Evolutionary conservation across 1,139 yeast species (phyloP).

Genomic region (Protomyces lactucae-debilis): DNA sequence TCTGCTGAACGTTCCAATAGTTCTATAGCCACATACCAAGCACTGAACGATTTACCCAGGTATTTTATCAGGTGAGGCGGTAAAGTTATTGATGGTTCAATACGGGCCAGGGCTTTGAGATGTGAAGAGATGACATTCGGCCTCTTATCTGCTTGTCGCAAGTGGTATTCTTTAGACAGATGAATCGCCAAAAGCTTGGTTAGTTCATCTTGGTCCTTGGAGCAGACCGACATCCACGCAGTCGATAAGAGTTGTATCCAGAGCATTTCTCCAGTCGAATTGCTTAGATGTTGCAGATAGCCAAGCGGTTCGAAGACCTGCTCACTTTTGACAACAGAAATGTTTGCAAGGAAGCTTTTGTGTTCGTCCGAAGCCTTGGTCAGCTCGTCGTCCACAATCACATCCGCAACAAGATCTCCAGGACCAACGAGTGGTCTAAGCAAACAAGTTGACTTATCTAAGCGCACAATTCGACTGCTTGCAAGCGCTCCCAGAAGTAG

Average conservation of each 20-base stretch:
- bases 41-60: slow-evolving; percentile 76
- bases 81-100: slow-evolving; percentile 61
- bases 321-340: slow-evolving; percentile 51
- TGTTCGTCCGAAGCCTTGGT: slow-evolving; percentile 42
- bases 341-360: slow-evolving; percentile 46
- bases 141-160: slow-evolving; percentile 76
- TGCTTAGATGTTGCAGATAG: slow-evolving; percentile 77
- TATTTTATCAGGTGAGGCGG: slow-evolving; percentile 95
- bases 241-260: slow-evolving; percentile 84
- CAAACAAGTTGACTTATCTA: slow-evolving; percentile 17
- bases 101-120: slow-evolving; percentile 67
- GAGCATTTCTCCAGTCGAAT: slow-evolving; percentile 71
- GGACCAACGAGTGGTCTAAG: slow-evolving; percentile 31
- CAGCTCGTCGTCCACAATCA: slow-evolving; percentile 32
- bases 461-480: slow-evolving; percentile 37
- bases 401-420: slow-evolving; percentile 21
- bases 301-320: slow-evolving; percentile 65
- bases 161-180: slow-evolving; percentile 84
- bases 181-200: slow-evolving; percentile 71
- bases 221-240: slow-evolving; percentile 66
- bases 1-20: slow-evolving; percentile 60
- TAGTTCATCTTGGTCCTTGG: slow-evolving; percentile 77
- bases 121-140: slow-evolving; percentile 85
- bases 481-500: slow-evolving; percentile 75
- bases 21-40: slow-evolving; percentile 87